Percentiles rank a stretch among this genome's conserved stretches.
Evolutionary conservation across 2,329 filamentous ascomycete genomes (phyloP).

Genomic region (Ceratocystis ficicola): DNA sequence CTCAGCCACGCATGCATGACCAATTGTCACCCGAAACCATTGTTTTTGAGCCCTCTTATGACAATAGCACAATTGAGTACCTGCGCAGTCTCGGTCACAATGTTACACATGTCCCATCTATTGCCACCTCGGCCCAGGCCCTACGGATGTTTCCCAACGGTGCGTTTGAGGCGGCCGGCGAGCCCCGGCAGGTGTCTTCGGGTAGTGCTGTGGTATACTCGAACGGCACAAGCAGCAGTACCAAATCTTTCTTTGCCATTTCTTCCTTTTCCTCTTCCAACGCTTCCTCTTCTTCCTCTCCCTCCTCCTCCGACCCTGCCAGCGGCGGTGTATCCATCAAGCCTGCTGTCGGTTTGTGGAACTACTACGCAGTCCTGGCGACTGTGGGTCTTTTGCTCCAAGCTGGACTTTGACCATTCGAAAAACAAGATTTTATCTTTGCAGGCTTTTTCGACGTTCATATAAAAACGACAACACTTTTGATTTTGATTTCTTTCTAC

Average conservation of each 20-base stretch:
- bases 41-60: conserved; percentile 58
- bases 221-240: not conserved
- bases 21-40: conserved; percentile 62
- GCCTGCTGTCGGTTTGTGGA: not conserved
- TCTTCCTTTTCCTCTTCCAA: not conserved
- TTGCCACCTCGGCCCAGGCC: conserved; percentile 59
- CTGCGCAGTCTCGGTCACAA: conserved; percentile 59
- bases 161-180: conserved; percentile 66
- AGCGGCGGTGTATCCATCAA: not conserved
- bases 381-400: not conserved
- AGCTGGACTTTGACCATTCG: not conserved
- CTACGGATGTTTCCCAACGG: conserved; percentile 52
- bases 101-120: conserved; percentile 56
- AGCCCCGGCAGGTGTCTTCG: conserved; percentile 66
- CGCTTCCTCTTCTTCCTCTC: no score
- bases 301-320: not conserved
- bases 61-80: conserved; percentile 56
- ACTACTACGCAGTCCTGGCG: not conserved
- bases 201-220: conserved; percentile 46
- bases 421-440: not conserved
- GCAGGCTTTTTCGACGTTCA: not conserved
- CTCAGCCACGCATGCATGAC: conserved; percentile 63
- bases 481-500: not conserved
- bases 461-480: not conserved
- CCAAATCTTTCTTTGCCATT: not conserved